Conservation (phyloP, 768 basidiomycete genomes). For the Boletellus sp. region DNA sequence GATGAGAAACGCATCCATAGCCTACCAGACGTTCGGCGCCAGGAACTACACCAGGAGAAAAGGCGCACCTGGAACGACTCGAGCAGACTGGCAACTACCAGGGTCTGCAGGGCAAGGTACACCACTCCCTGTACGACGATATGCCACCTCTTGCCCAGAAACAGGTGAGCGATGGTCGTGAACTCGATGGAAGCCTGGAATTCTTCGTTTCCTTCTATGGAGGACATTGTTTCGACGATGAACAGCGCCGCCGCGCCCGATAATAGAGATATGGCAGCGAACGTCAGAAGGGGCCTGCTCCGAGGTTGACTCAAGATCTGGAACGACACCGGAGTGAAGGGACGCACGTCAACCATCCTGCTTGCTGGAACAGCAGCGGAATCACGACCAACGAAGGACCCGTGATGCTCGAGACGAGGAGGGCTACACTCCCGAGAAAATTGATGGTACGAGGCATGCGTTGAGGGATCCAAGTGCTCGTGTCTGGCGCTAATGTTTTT, state of each 20-base stretch:
- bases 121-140: conserved; percentile 16
- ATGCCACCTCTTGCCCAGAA: conserved; percentile 25
- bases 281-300: conserved; percentile 16
- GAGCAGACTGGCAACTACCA: conserved; percentile 22
- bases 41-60: neutral
- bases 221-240: conserved; percentile 22
- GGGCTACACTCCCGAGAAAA: conserved; percentile 23
- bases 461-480: too few relatives aligned
- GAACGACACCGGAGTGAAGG: neutral
- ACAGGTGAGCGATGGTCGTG: conserved; percentile 25
- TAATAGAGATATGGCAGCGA: conserved; percentile 14
- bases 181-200: conserved; percentile 25
- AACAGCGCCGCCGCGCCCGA: conserved; percentile 20
- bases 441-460: conserved; percentile 22
- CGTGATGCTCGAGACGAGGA: conserved; percentile 25
- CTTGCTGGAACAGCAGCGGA: conserved; percentile 23
- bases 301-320: neutral
- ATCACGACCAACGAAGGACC: conserved; percentile 22
- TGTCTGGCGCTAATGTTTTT: too few relatives aligned
- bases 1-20: conserved; percentile 24
- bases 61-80: conserved; percentile 23
- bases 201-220: conserved; percentile 23
- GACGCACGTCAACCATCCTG: conserved; percentile 26
- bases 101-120: conserved; percentile 20
- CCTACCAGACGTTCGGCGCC: conserved; percentile 4